Evolutionary conservation across 495 filamentous ascomycete species (phyloP).

Genomic region (Aspergillus baeticus): DNA sequence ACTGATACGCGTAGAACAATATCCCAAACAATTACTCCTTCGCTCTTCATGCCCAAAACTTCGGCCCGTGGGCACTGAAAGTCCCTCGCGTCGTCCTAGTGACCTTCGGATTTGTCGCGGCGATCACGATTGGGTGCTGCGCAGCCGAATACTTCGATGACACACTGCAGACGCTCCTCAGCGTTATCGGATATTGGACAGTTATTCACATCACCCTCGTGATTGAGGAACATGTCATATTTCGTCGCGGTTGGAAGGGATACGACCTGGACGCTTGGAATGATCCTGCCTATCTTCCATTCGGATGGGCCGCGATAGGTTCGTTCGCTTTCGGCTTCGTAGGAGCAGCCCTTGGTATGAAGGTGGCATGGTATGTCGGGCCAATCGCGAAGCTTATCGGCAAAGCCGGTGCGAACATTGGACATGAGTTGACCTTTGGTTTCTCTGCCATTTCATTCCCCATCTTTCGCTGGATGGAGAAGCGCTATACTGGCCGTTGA

Average conservation of each 20-base stretch:
- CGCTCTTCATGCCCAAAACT: slow-evolving; percentile 32
- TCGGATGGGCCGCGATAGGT: slow-evolving; percentile 59
- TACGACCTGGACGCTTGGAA: slow-evolving; percentile 60
- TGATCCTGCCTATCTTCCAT: slow-evolving; percentile 52
- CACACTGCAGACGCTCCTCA: slow-evolving; percentile 26
- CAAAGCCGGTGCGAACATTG: slow-evolving; percentile 59
- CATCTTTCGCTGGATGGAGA: slow-evolving; percentile 24
- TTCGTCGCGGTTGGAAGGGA: slow-evolving; percentile 54
- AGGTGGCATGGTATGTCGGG: slow-evolving; percentile 67
- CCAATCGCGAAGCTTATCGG: slow-evolving; percentile 63
- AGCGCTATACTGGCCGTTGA: slow-evolving; percentile 13
- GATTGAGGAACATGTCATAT: slow-evolving; percentile 68
- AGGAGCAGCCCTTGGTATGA: slow-evolving; percentile 70
- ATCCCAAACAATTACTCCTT: slow-evolving; percentile 33
- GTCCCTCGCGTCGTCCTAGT: slow-evolving; percentile 32
- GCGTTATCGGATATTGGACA: slow-evolving; percentile 62
- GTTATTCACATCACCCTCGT: slow-evolving; percentile 69
- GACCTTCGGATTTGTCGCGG: slow-evolving; percentile 24
- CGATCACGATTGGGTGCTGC: slow-evolving; percentile 25
- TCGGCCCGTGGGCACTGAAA: slow-evolving; percentile 31
- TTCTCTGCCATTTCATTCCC: slow-evolving; percentile 26
- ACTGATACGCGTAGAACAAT: slow-evolving; percentile 21
- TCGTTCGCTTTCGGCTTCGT: slow-evolving; percentile 62
- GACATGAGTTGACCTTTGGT: slow-evolving; percentile 58
- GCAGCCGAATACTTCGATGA: slow-evolving; percentile 26